Conservation (phyloP, 306 rosid genomes). For the Cicer chorassanicum region DNA sequence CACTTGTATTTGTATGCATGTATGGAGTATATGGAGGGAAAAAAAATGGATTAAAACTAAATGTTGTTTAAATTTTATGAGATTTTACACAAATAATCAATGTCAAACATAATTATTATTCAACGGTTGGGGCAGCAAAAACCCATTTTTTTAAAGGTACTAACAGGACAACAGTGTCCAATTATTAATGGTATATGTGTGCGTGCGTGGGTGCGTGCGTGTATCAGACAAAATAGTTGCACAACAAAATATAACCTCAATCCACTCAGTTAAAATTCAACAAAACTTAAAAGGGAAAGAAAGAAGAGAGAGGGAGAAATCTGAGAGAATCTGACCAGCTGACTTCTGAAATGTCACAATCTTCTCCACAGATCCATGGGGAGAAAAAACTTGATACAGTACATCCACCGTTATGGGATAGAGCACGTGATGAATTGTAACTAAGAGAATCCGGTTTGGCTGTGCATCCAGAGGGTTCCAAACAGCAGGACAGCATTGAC, state of each 20-base stretch:
- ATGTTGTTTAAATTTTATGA: neutral
- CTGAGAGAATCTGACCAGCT: conserved; percentile 96
- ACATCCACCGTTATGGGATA: conserved; percentile 99
- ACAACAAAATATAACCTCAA: conserved; percentile 35
- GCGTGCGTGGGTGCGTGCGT: neutral
- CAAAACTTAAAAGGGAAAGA: conserved; percentile 47
- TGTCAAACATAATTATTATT: neutral
- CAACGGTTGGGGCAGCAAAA: conserved; percentile 16
- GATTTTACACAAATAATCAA: neutral
- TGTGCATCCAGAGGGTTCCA: conserved; percentile 78
- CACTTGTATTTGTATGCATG: neutral
- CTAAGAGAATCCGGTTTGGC: conserved; percentile 99
- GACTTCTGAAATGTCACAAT: conserved; percentile 99
- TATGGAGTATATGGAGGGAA: neutral
- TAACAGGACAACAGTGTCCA: neutral
- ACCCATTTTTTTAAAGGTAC: neutral
- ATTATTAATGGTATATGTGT: neutral
- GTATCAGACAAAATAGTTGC: conserved; percentile 31
- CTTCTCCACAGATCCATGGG: conserved; percentile 99
- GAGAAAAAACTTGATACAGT: conserved; percentile 97
- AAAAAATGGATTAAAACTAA: neutral
- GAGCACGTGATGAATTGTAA: conserved; percentile 98
- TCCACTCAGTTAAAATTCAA: conserved; percentile 29
- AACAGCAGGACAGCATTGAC: conserved; percentile 81
- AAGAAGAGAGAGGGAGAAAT: conserved; percentile 65